A percentile compares a stretch with the other conserved stretches of the same genome.
Conservation (phyloP, 345 rosid species). For the Brassica cretica region DNA sequence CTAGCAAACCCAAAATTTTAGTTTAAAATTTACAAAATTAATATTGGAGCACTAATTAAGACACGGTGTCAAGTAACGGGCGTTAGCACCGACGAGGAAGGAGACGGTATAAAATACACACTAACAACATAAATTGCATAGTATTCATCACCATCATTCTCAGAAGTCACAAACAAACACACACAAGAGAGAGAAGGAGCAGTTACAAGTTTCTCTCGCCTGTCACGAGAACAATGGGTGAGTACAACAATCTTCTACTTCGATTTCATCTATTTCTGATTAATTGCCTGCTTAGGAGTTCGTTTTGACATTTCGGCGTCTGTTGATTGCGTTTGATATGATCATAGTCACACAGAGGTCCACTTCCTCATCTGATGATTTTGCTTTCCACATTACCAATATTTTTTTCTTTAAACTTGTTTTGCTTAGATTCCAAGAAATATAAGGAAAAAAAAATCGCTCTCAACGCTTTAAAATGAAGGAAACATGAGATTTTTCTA, state of each 20-base stretch:
- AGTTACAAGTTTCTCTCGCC: conserved; percentile 30
- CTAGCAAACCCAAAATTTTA: not conserved
- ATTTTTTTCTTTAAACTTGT: not conserved
- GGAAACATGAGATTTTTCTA: not conserved
- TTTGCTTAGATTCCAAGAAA: not conserved
- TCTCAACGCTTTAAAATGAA: conserved; percentile 14
- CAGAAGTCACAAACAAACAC: conserved; percentile 13
- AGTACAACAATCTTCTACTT: conserved; percentile 26
- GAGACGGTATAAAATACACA: conserved; percentile 29
- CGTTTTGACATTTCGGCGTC: conserved; percentile 23
- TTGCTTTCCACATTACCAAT: not conserved
- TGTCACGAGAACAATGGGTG: conserved; percentile 56
- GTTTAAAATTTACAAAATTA: not conserved
- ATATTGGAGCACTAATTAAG: conserved; percentile 22
- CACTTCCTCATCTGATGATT: not conserved
- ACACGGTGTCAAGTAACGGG: conserved; percentile 50
- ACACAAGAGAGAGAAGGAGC: conserved; percentile 11
- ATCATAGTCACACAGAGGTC: conserved; percentile 16
- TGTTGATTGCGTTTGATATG: conserved; percentile 25
- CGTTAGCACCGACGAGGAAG: conserved; percentile 63
- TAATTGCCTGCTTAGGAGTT: not conserved
- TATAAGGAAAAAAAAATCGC: not conserved
- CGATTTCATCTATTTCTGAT: conserved; percentile 13
- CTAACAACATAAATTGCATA: conserved; percentile 37
- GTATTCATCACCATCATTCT: conserved; percentile 32